A percentile compares a stretch with the other conserved stretches of the same genome.
Evolutionary conservation across 2,329 filamentous ascomycete genomes (phyloP).

Genomic region (Cladosporium austrohemisphaericum): DNA sequence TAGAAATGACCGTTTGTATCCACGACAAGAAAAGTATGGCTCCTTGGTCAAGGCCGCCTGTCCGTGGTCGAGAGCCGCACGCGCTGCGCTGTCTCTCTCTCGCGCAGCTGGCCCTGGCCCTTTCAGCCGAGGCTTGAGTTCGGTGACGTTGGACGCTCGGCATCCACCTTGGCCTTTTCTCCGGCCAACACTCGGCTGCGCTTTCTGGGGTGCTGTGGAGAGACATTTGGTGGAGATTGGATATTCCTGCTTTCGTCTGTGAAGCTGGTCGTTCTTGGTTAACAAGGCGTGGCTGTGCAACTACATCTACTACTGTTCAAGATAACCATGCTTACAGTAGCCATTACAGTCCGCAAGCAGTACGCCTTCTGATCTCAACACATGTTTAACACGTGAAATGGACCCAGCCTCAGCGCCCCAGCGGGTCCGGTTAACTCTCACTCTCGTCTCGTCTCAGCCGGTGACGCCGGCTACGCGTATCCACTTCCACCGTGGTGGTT

Average conservation of each 20-base stretch:
- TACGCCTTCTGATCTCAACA: too few species aligned
- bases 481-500: not conserved
- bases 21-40: not conserved
- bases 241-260: too few species aligned
- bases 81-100: slow-evolving; percentile 5
- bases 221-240: slow-evolving; percentile 1
- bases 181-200: not conserved
- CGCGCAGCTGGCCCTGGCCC: not conserved
- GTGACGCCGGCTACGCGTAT: not conserved
- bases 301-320: too few species aligned
- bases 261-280: too few species aligned
- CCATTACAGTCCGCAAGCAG: too few species aligned
- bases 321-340: too few species aligned
- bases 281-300: too few species aligned
- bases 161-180: not conserved
- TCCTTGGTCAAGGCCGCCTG: slow-evolving; percentile 6
- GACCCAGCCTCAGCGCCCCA: too few species aligned
- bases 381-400: not conserved
- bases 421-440: not conserved
- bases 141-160: not conserved
- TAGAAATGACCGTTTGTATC: too few species aligned
- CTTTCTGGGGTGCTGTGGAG: slow-evolving; percentile 5
- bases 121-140: slow-evolving; percentile 5
- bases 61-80: slow-evolving; percentile 7
- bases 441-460: slow-evolving; percentile 1